phyloP scores from a whole-genome alignment of 2,329 filamentous ascomycete genomes.

The Epichloe brachyelytri region DNA sequence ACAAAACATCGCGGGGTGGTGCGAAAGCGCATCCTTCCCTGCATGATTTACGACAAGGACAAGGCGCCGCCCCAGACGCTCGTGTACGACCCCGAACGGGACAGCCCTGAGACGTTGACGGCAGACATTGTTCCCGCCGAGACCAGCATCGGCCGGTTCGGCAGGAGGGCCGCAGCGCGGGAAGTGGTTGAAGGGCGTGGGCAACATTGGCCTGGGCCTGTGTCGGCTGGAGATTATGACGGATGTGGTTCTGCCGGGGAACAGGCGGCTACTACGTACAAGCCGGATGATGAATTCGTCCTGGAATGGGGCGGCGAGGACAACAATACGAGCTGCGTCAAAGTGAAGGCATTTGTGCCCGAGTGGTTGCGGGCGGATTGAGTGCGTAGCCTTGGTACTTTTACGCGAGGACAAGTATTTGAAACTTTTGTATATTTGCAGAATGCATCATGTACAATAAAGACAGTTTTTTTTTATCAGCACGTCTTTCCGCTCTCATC shows the following conservation, averaged over 20 bases:
- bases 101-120: conserved; percentile 14
- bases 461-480: no score
- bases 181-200: conserved; percentile 66
- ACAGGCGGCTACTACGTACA: conserved; percentile 50
- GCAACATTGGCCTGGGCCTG: conserved; percentile 76
- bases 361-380: conserved; percentile 49
- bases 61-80: conserved; percentile 26
- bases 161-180: conserved; percentile 56
- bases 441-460: neutral
- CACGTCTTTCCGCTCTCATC: no score
- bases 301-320: conserved; percentile 37
- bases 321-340: conserved; percentile 24
- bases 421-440: neutral
- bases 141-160: conserved; percentile 37
- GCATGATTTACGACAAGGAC: conserved; percentile 51
- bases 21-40: conserved; percentile 75
- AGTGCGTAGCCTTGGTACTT: neutral
- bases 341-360: conserved; percentile 73
- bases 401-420: neutral
- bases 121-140: conserved; percentile 28
- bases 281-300: conserved; percentile 48
- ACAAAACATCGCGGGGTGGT: conserved; percentile 92
- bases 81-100: conserved; percentile 29
- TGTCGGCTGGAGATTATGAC: conserved; percentile 90
- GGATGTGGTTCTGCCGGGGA: conserved; percentile 56